Base-by-base conservation (phyloP, 1,139 yeast genomes). In the Spencermartinsiella ligniputridi region DNA sequence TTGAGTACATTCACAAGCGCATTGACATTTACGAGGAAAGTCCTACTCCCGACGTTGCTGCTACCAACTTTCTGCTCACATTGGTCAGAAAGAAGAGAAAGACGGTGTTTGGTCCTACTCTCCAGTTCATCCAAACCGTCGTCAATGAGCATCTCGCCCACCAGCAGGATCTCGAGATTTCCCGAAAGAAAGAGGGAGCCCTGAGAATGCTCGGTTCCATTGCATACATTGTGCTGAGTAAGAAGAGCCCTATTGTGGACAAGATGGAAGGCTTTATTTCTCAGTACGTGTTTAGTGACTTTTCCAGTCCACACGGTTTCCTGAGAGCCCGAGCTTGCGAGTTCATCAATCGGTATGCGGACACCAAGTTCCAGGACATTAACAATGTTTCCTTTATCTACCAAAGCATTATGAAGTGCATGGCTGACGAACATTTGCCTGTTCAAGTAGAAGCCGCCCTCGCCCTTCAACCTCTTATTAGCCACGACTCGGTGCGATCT, bases 301-400 rank as follows among this genome's bases (percentile, higher is more conserved):
- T 92, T 52, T 57, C 69, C 11, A 80, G 86, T 3, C 71, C 72
- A 15, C 76, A 69, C 62, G 83, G 83, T n/a, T 89, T 89, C 55
- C 70, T 92, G 55, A 77, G 84, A 52, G 90, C 96, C 2, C 76
- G 97, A 60, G 79, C 95, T 0, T 83, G 95, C 63, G 96, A 89
- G 55, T 75, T 87, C 36, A 67, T 84, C 30, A 74, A 84, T 35
- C 78, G 80, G 52, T 82, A 86, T 57, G 78, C 90, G n/a, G 82
- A 76, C 35, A 65, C 86, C 29, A 71, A 76, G 39, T 80, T 84
- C 53, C 59, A 69, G 24, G 69, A 78, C 47, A 68, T 69, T 18
- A 69, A 73, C 20, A 74, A 75, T 40, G 60, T 84, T 22, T 74
- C 77, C 19, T 61, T 64, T 2, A 66, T 88, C 25, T 88, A 81